Evolutionary conservation across 2,329 filamentous ascomycete genomes (phyloP).

Genomic region (Epicoccum sorghinum): DNA sequence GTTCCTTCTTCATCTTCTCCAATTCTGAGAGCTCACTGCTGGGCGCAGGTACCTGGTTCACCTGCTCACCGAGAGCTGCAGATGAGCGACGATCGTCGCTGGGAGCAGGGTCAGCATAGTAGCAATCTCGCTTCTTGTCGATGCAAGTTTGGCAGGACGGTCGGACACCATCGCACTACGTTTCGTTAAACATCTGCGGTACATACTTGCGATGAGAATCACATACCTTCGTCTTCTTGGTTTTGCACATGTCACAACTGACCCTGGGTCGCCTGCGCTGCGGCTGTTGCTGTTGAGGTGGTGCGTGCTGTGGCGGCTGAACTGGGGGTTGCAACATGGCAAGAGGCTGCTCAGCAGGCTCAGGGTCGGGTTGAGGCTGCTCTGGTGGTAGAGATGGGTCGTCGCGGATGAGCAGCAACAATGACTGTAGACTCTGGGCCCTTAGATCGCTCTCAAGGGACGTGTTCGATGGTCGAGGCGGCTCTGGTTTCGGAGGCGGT

Average conservation of each 20-base stretch:
- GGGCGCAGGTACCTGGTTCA: constrained; percentile 24
- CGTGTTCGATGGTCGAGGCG: constrained; percentile 37
- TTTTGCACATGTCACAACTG: constrained; percentile 45
- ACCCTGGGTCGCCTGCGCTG: constrained; percentile 35
- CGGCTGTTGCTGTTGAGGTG: constrained; percentile 11
- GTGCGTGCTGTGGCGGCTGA: constrained; percentile 12
- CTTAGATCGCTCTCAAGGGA: constrained; percentile 47
- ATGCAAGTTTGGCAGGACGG: constrained; percentile 44
- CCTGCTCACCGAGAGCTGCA: constrained; percentile 17
- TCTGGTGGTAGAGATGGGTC: constrained; percentile 24
- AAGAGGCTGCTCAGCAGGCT: constrained; percentile 18
- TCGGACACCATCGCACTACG: constrained; percentile 43
- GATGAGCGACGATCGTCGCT: constrained; percentile 30
- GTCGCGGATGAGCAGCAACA: constrained; percentile 45
- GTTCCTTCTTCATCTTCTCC: constrained; percentile 43
- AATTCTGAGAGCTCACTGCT: constrained; percentile 36
- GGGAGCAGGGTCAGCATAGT: constrained; percentile 33
- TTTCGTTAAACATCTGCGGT: constrained; percentile 13
- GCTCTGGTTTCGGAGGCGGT: constrained; percentile 22
- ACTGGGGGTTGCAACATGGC: constrained; percentile 2
- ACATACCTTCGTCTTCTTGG: constrained; percentile 46
- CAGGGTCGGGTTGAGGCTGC: constrained; percentile 21
- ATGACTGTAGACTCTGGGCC: constrained; percentile 44
- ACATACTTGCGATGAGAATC: background rate
- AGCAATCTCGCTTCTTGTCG: constrained; percentile 44